phyloP scores from a whole-genome alignment of 2,329 filamentous ascomycete genomes.

The Septoria petroselini region DNA sequence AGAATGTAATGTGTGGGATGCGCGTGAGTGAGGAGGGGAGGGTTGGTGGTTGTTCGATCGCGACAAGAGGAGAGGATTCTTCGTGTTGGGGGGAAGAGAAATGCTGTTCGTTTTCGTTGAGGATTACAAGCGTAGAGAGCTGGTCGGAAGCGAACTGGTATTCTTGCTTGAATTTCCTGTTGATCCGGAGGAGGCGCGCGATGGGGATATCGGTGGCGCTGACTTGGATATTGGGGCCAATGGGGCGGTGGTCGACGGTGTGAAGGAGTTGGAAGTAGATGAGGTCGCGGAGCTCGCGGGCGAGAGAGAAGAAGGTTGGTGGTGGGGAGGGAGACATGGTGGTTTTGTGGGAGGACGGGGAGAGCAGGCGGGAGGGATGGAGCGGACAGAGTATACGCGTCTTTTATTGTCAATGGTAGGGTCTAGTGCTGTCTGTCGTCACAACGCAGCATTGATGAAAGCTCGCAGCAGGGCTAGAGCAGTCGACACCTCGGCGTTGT shows the following conservation, averaged over 20 bases:
- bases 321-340: not conserved
- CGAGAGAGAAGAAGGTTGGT: slow-evolving; percentile 13
- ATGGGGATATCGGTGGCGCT: not conserved
- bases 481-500: not conserved
- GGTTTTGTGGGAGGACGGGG: no score
- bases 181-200: slow-evolving; percentile 6
- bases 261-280: slow-evolving; percentile 14
- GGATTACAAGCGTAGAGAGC: slow-evolving; percentile 1
- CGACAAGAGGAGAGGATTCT: not conserved
- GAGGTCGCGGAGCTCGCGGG: slow-evolving; percentile 16
- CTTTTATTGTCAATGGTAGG: not conserved
- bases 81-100: not conserved
- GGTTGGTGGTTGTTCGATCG: slow-evolving; percentile 3
- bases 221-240: slow-evolving; percentile 1
- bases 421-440: no score
- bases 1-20: slow-evolving; percentile 2
- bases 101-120: slow-evolving; percentile 4
- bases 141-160: slow-evolving; percentile 5
- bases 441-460: not conserved
- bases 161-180: slow-evolving; percentile 11
- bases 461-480: slow-evolving; percentile 2
- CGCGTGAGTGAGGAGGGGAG: not conserved
- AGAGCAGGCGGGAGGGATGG: no score
- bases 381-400: slow-evolving; percentile 1
- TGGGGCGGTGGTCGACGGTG: not conserved